Evolutionary conservation across 2,329 filamentous ascomycete species (phyloP), one percentile per base, ranked within the genome.

Genomic region (Sclerotinia glacialis): DNA sequence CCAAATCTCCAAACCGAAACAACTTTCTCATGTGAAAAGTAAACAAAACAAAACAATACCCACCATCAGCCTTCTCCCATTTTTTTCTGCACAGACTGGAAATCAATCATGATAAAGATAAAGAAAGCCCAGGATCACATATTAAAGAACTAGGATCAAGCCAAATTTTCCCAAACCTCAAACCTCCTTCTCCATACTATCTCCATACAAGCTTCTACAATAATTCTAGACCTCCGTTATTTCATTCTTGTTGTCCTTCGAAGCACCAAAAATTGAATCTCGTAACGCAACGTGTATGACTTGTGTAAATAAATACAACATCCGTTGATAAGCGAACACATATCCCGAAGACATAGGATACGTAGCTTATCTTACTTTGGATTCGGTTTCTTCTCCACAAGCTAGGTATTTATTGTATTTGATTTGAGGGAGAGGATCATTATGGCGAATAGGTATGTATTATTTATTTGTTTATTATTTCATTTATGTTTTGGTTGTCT

Each of bases 11-110:
- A 64, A 14, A 23, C 12, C 3, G 18, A 26, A 11, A 26, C 26
- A 42, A 21, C 26, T 11, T 21, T 16, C 6, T 23, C 9, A 16
- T 37, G 44, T 47, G 28, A 60, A 34, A 49, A 60, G 44, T 47
- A 60, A 60, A 49, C 42, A 23, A 60, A 37, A 34, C 26, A 47
- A 47, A 47, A 31, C 52, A 7, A 54, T 28, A 23, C n/a, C 11
- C 9, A 18, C 53, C 34, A 23, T 55, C 53, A 55, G 53, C 53
- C 53, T 12, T 55, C 44, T 37, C 28, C 18, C 47, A 23, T 37
- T 46, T 47, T 59, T 59, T 59, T 60, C 56, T 60, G 56, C 56
- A 60, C 56, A 60, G 56, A 60, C 56, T 60, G 44, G 56, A 60
- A 49, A 37, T 60, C 56, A 5, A 54, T 54, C 28, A 34, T 59